Evolutionary conservation across 2,329 filamentous ascomycete species (phyloP), one percentile per base, ranked within the genome.

Genomic region (Diaporthe velutina): DNA sequence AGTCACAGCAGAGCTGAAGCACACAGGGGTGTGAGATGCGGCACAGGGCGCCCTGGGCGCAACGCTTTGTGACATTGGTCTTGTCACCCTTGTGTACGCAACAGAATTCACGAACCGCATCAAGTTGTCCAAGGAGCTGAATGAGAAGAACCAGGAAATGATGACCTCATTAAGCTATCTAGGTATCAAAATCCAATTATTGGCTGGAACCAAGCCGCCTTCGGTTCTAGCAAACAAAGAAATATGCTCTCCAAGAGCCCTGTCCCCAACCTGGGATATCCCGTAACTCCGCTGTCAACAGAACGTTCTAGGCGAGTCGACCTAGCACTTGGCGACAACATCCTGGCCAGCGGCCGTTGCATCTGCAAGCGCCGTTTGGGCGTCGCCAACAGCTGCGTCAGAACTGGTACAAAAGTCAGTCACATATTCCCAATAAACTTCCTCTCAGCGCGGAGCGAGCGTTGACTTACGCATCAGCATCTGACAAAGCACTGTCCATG

Each of bases 371-470:
- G 70, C 70, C 22, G 52, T 50, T 38, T 50, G 22, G 3, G 70
- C 70, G 19, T 72, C 70, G n/a, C 70, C 55, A 48, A 72, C 70
- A 10, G 70, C 70, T 48, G 70, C 35, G 58, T 72, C 70, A 40
- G 70, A 72, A 19, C 70, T 72, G 64, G 19, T 68, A 12, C 22
- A 48, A 28, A 22, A 40, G 45, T 64, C 10, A 64, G 40, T 22
- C 33, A 40, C 3, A 40, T 4, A 2, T 10, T 40, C 64, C 13
- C 15, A 40, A 8, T 3, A 6, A 7, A 22, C 4, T 28, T 22
- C 8, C 9, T 17, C n/a, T 2, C 58, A 35, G 50, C 33, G 10
- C 8, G 5, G 42, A 22, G n/a, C 25, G 2, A 13, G 2, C 8
- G 40, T 35, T 9, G 13, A 66, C 70, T 73, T 54, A 73, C 70